These are phyloP conservation scores for Elaeis guineensis DNA, from an alignment of 176 grass and related monocot genomes.

Conservation along the genomic window DNA sequence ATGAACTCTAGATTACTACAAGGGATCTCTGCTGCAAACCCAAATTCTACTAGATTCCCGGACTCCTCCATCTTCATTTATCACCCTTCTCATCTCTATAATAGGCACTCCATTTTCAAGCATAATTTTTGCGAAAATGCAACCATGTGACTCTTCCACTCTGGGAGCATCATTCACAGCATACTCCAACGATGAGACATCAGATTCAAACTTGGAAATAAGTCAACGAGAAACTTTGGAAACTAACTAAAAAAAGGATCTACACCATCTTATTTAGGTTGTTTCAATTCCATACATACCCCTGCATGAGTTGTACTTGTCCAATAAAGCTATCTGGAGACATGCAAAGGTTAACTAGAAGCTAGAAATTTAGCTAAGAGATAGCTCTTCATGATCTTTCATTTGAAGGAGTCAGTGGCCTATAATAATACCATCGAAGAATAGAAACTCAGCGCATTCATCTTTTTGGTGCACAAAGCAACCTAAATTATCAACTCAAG, in stretches of 20 bases:
- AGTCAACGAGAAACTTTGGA: background rate
- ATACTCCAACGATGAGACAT: slow-evolving; percentile 74
- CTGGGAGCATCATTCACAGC: slow-evolving; percentile 83
- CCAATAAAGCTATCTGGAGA: slow-evolving; percentile 47
- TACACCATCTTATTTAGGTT: background rate
- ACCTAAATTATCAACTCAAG: slow-evolving; percentile 19
- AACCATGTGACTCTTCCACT: slow-evolving; percentile 73
- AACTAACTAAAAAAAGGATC: background rate
- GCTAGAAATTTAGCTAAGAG: slow-evolving; percentile 38
- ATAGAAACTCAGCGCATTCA: slow-evolving; percentile 82
- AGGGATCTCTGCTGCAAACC: slow-evolving; percentile 70
- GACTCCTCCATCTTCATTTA: slow-evolving; percentile 63
- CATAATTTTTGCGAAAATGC: slow-evolving; percentile 60
- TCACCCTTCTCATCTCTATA: slow-evolving; percentile 60
- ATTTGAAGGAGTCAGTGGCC: slow-evolving; percentile 93
- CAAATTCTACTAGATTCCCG: slow-evolving; percentile 43
- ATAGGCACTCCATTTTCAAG: slow-evolving; percentile 49
- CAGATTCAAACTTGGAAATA: slow-evolving; percentile 38
- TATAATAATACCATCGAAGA: slow-evolving; percentile 69
- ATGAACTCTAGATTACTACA: slow-evolving; percentile 48
- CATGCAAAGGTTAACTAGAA: slow-evolving; percentile 68
- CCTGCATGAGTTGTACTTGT: slow-evolving; percentile 51
- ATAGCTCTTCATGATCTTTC: slow-evolving; percentile 74
- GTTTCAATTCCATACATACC: slow-evolving; percentile 28
- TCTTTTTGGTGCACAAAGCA: slow-evolving; percentile 73